These are phyloP conservation scores for Murraya paniculata DNA, from an alignment of 345 rosid species.

Conservation along the genomic window DNA sequence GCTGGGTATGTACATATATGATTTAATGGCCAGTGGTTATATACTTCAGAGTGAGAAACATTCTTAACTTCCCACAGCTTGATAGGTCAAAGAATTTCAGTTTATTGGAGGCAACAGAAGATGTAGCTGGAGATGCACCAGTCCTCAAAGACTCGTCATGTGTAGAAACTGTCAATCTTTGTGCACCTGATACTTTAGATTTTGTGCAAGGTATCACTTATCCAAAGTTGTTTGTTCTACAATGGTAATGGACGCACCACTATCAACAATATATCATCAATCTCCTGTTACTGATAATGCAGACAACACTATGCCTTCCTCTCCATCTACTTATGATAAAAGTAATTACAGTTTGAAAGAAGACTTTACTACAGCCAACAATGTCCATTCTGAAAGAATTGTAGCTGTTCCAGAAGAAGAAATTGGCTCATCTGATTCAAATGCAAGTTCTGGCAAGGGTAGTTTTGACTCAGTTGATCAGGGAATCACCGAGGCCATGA, in stretches of 20 bases:
- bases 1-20: conserved; percentile 2
- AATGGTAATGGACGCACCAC: conserved; percentile 16
- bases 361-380: conserved; percentile 28
- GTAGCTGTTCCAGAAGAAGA: conserved; percentile 47
- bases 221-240: conserved; percentile 9
- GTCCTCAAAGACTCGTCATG: conserved; percentile 28
- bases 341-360: conserved; percentile 25
- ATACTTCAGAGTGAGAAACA: conserved; percentile 20
- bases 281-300: conserved; percentile 19
- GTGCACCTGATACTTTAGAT: conserved; percentile 65
- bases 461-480: conserved; percentile 56
- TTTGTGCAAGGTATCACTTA: conserved; percentile 49
- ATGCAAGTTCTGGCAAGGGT: conserved; percentile 37
- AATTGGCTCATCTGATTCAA: conserved; percentile 36
- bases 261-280: conserved; percentile 12
- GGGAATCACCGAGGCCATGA: conserved; percentile 68
- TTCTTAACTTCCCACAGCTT: conserved; percentile 54
- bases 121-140: conserved; percentile 27
- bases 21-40: conserved; percentile 17
- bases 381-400: conserved; percentile 31
- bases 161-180: conserved; percentile 33
- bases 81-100: conserved; percentile 42
- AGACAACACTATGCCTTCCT: conserved; percentile 38
- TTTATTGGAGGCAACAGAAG: conserved; percentile 20
- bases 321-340: conserved; percentile 21